Conservation (phyloP, 1,284 basidiomycete species). For the Apiotrichum gamsii region DNA sequence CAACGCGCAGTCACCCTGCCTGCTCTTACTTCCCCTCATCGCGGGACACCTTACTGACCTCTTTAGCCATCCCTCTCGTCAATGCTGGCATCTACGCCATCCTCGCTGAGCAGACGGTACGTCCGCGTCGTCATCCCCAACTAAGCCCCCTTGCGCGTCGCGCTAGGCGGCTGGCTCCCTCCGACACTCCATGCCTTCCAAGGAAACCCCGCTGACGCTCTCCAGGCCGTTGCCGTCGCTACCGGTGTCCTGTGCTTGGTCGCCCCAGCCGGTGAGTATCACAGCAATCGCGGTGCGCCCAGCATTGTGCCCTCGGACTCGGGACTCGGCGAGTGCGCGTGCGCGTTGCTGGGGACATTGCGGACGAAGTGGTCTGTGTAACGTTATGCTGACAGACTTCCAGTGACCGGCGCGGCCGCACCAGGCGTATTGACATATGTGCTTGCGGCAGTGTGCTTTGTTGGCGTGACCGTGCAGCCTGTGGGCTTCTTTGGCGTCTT, state of each 20-base stretch:
- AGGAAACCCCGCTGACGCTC: constrained; percentile 4
- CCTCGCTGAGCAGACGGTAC: constrained; percentile 63
- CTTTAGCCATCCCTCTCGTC: constrained; percentile 66
- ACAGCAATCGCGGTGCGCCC: too few species aligned
- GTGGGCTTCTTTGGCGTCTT: constrained; percentile 76
- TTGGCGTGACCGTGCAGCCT: constrained; percentile 63
- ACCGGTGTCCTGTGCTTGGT: constrained; percentile 69
- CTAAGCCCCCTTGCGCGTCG: too few species aligned
- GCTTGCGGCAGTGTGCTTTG: constrained; percentile 67
- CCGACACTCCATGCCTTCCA: too few species aligned
- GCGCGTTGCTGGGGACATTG: neutral
- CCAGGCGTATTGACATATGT: constrained; percentile 68
- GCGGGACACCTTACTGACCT: constrained; percentile 1
- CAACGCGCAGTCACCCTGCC: too few species aligned
- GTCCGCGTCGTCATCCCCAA: constrained; percentile 5
- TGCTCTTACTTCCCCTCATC: too few species aligned
- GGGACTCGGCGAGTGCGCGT: too few species aligned
- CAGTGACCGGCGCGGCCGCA: constrained; percentile 77
- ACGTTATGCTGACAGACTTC: neutral
- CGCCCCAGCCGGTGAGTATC: too few species aligned
- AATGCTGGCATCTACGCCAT: constrained; percentile 82
- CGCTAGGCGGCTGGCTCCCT: too few species aligned
- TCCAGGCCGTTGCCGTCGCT: constrained; percentile 55
- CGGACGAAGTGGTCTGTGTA: neutral
- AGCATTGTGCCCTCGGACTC: too few species aligned